A percentile compares a stretch with the other conserved stretches of the same genome.
These are phyloP conservation scores for Taphrina populina DNA, from an alignment of 1,139 yeast species.

Conservation along the genomic window DNA sequence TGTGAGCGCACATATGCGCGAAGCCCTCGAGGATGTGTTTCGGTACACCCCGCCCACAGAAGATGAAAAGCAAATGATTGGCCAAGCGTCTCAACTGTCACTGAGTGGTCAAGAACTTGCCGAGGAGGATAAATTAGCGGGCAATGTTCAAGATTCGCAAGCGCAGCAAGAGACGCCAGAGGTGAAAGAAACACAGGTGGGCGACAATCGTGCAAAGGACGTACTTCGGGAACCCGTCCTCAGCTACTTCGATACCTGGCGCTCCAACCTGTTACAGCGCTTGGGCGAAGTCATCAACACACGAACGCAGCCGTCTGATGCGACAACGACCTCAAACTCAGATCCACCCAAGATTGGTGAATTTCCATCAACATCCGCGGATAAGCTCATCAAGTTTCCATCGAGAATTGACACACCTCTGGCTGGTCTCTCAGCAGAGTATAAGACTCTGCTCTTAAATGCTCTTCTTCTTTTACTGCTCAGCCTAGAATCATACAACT, in stretches of 20 bases:
- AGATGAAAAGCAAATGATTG: conserved; percentile 13
- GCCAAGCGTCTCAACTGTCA: conserved; percentile 10
- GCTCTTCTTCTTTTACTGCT: conserved; percentile 32
- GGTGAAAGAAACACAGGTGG: conserved; percentile 3
- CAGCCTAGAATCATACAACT: conserved; percentile 30
- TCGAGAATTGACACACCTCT: conserved; percentile 12
- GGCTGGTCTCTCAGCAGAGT: conserved; percentile 13
- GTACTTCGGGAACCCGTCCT: conserved; percentile 15
- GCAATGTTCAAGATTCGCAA: neutral
- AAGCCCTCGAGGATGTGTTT: conserved; percentile 6
- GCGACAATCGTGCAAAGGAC: conserved; percentile 3
- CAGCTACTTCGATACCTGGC: conserved; percentile 30
- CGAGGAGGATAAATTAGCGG: neutral
- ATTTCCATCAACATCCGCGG: conserved; percentile 16
- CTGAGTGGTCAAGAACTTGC: neutral
- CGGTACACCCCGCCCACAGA: conserved; percentile 15
- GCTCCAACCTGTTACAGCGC: conserved; percentile 13
- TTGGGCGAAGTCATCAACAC: conserved; percentile 33
- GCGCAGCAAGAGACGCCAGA: neutral
- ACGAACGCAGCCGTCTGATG: neutral
- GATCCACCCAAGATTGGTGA: conserved; percentile 2
- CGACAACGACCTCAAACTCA: conserved; percentile 2
- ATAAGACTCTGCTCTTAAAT: conserved; percentile 25
- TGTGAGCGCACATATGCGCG: conserved; percentile 22
- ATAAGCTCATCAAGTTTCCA: conserved; percentile 11